Conservation (phyloP, 768 basidiomycete species). For the Pisolithus tinctorius region DNA sequence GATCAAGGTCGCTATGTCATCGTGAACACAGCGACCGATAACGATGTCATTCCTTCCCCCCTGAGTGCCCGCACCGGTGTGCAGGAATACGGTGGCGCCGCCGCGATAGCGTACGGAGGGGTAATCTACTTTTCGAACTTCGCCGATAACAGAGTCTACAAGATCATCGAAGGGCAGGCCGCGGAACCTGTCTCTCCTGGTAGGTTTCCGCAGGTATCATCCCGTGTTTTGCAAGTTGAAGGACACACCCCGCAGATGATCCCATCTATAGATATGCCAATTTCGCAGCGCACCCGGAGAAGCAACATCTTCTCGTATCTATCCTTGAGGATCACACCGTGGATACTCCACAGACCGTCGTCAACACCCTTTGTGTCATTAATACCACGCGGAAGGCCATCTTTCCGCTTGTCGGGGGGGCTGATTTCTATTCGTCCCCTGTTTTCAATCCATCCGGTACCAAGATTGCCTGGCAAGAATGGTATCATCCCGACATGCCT, state of each 20-base stretch:
- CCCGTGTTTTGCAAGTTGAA: background rate
- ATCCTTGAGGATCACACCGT: conserved; percentile 68
- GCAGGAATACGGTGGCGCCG: conserved; percentile 67
- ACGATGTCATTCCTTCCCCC: conserved; percentile 46
- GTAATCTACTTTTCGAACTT: conserved; percentile 55
- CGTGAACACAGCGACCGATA: conserved; percentile 38
- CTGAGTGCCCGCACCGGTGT: conserved; percentile 56
- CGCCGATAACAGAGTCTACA: conserved; percentile 48
- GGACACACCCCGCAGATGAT: conserved; percentile 5
- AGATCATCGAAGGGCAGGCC: conserved; percentile 23
- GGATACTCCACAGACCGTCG: conserved; percentile 27
- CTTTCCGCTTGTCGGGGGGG: conserved; percentile 43
- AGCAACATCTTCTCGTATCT: conserved; percentile 49
- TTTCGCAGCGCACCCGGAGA: conserved; percentile 49
- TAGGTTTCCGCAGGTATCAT: conserved; percentile 21
- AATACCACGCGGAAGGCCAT: conserved; percentile 40
- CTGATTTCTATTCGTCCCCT: conserved; percentile 67
- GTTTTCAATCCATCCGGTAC: conserved; percentile 54
- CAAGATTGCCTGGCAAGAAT: conserved; percentile 55
- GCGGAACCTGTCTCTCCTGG: conserved; percentile 56
- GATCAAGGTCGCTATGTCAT: conserved; percentile 44
- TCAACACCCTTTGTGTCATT: conserved; percentile 53
- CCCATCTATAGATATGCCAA: conserved; percentile 52
- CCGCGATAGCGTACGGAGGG: conserved; percentile 45
- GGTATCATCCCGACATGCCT: conserved; percentile 67